Evolutionary conservation across 495 filamentous ascomycete genomes (phyloP), one percentile per base, ranked within the genome.

Genomic region (Trichoderma reesei): DNA sequence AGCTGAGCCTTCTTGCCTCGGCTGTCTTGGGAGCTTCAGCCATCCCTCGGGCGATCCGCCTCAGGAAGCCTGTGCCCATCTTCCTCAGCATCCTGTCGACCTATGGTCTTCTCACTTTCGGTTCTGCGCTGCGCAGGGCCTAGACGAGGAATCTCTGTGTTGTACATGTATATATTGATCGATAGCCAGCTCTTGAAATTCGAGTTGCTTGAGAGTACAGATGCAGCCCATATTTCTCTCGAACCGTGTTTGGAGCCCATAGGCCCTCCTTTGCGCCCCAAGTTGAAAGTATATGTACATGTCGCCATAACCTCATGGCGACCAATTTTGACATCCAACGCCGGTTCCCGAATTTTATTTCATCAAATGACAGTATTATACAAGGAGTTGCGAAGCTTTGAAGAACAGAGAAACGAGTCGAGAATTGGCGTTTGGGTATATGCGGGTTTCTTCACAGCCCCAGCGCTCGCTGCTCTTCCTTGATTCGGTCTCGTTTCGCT

Each of bases 1-100:
- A 93, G 66, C 72, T 90, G 39, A 86, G 85, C 5, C 76, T 95
- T 33, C 80, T 96, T 36, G 94, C 94, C 3, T 93, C 89, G 10
- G 68, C 88, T 37, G 80, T 97, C 20, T 79, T 98, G 60, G 91
- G 89, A 7, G 92, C 90, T 2, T 85, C 85, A 41, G 88, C 88
- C 6, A 82, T 96, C 61, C 94, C 94, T 13, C 80, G 95, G 54
- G 95, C 91, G 8, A 83, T 98, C 63, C 86, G 84, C 75, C 82
- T 85, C 60, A 78, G 79, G 68, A 96, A 96, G 82, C 85, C 88
- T 2, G 81, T 96, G 65, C 92, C 92, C 13, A 74, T 85, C 60
- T 83, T 84, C 20, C 73, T 96, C 71, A 90, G 88, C 69, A 61
- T 88, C 60, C 66, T 89, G 64, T 85, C 86, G 5, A 59, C 78